These are phyloP conservation scores for Monilinia fructigena DNA, from an alignment of 2,329 filamentous ascomycete genomes.

Conservation along the genomic window DNA sequence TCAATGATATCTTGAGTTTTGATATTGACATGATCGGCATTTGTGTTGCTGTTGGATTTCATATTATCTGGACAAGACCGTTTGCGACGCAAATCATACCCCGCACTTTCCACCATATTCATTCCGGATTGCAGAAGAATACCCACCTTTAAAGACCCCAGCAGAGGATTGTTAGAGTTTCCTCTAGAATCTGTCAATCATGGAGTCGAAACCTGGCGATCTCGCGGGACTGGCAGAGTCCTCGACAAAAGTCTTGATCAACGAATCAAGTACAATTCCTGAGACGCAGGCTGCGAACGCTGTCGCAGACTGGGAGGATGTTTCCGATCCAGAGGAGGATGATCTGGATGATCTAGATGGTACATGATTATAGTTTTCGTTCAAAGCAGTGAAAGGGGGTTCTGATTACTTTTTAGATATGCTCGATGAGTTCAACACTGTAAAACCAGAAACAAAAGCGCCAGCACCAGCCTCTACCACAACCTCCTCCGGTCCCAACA, in stretches of 20 bases:
- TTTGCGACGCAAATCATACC: constrained; percentile 19
- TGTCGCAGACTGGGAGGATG: constrained; percentile 48
- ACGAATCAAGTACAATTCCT: constrained; percentile 25
- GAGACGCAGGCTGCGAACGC: constrained; percentile 21
- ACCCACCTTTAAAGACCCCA: constrained; percentile 20
- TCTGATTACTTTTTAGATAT: constrained; percentile 59
- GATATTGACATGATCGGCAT: background rate
- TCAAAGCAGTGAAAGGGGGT: background rate
- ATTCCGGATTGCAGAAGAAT: constrained; percentile 13
- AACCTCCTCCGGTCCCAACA: constrained; percentile 34
- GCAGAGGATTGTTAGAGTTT: constrained; percentile 13
- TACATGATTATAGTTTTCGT: constrained; percentile 41
- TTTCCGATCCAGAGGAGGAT: constrained; percentile 89
- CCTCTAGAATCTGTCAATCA: constrained; percentile 20
- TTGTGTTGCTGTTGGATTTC: background rate
- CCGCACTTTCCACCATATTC: constrained; percentile 22
- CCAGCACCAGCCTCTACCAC: constrained; percentile 29
- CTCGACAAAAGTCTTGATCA: constrained; percentile 26
- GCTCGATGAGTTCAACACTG: constrained; percentile 82
- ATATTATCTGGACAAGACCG: background rate
- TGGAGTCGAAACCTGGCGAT: constrained; percentile 34
- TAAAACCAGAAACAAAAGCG: constrained; percentile 54
- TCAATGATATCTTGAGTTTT: background rate
- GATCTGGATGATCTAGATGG: constrained; percentile 90
- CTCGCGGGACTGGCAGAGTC: constrained; percentile 27